These are phyloP conservation scores for Carpinus viminea DNA, from an alignment of 306 rosid genomes.

Conservation along the genomic window DNA sequence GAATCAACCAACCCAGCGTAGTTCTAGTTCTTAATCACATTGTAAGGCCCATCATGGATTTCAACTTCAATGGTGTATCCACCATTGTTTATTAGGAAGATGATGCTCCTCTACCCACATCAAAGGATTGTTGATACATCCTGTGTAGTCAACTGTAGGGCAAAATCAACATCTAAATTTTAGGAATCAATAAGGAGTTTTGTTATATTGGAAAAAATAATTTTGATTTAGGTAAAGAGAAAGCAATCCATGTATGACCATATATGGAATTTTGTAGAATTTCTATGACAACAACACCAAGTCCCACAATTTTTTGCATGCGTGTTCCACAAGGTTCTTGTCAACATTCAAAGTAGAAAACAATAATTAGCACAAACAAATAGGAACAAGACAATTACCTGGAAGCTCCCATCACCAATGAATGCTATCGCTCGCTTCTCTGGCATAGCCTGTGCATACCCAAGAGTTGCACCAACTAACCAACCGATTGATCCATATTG, in stretches of 20 bases:
- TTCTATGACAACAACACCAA: background rate
- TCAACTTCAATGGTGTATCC: conserved; percentile 90
- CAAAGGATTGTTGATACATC: conserved; percentile 83
- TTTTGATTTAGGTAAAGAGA: background rate
- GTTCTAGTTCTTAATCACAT: conserved; percentile 92
- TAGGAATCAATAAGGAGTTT: no score
- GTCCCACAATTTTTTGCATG: background rate
- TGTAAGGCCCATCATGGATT: conserved; percentile 91
- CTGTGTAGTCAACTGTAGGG: conserved; percentile 68
- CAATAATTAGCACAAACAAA: background rate
- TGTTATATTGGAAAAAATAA: background rate
- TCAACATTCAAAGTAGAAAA: background rate
- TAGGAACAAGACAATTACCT: conserved; percentile 47
- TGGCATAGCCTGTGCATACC: conserved; percentile 88
- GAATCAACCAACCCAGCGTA: conserved; percentile 72
- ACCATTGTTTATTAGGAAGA: conserved; percentile 80
- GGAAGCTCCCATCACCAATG: conserved; percentile 96
- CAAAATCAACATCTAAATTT: background rate
- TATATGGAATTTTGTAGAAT: background rate
- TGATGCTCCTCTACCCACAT: conserved; percentile 59
- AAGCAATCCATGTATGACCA: background rate
- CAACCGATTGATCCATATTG: conserved; percentile 94
- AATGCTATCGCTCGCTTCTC: conserved; percentile 75
- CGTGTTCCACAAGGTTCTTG: background rate
- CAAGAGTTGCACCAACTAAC: conserved; percentile 94